Percentiles rank a stretch among this genome's conserved stretches.
Conservation (phyloP, 306 rosid species). For the Datisca glomerata region DNA sequence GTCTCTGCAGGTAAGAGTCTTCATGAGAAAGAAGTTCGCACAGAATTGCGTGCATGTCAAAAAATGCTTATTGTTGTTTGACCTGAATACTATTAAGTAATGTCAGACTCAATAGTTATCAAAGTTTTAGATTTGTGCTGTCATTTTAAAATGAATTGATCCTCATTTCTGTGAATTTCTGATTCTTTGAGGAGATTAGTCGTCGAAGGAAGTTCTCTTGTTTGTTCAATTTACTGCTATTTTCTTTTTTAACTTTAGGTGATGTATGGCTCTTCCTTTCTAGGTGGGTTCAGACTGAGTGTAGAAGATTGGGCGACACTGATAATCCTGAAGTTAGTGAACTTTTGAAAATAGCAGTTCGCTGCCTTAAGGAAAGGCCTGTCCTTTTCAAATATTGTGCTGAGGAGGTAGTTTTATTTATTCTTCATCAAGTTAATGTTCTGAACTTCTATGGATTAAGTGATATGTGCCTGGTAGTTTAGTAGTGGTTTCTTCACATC, state of each 20-base stretch:
- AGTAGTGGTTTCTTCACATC: too few species aligned
- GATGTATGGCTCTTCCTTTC: slow-evolving; percentile 12
- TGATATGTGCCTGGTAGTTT: too few species aligned
- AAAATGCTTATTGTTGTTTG: too few species aligned
- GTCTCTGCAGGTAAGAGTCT: slow-evolving; percentile 73
- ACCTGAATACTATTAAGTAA: too few species aligned
- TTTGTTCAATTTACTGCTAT: too few species aligned
- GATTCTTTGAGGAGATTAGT: too few species aligned
- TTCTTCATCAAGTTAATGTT: slow-evolving; percentile 4
- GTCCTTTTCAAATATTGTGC: slow-evolving; percentile 97
- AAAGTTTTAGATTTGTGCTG: too few species aligned
- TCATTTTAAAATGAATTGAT: too few species aligned
- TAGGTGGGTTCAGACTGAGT: slow-evolving; percentile 99
- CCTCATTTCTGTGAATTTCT: too few species aligned
- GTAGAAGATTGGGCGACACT: slow-evolving; percentile 77
- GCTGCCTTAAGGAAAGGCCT: slow-evolving; percentile 88
- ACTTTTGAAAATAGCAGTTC: slow-evolving; percentile 78
- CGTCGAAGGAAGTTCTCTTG: too few species aligned
- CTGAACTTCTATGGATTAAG: background rate
- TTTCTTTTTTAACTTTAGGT: too few species aligned
- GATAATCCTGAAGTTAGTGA: slow-evolving; percentile 90
- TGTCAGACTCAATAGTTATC: too few species aligned
- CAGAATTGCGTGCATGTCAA: background rate
- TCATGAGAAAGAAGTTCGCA: background rate
- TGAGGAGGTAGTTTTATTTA: slow-evolving; percentile 63